Conservation (phyloP, 1,284 basidiomycete species). For the Puccinia triticina region DNA sequence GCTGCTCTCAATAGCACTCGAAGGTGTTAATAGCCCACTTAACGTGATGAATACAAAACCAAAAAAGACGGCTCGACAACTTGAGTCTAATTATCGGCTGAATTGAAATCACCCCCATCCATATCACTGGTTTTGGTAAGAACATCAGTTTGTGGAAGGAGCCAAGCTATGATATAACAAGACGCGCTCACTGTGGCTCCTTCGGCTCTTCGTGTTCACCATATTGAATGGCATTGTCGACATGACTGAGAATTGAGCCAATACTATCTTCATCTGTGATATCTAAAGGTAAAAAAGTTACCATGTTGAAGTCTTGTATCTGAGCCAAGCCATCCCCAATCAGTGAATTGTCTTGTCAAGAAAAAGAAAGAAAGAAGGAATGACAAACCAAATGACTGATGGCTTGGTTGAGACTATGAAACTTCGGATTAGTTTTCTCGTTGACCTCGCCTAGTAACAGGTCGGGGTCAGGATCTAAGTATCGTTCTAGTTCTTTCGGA, state of each 20-base stretch:
- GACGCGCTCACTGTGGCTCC: conserved; percentile 55
- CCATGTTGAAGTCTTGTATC: conserved; percentile 98
- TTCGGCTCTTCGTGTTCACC: conserved; percentile 58
- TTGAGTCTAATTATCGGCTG: neutral
- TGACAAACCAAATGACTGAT: conserved; percentile 83
- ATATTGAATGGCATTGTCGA: conserved; percentile 83
- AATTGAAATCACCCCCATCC: conserved; percentile 55
- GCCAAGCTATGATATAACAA: conserved; percentile 33
- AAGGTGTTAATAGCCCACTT: too few relatives aligned
- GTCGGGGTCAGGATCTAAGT: conserved; percentile 94
- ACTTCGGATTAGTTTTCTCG: conserved; percentile 74
- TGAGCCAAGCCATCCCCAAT: conserved; percentile 59
- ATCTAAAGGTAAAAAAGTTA: conserved; percentile 94
- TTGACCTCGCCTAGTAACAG: conserved; percentile 74
- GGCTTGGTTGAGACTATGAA: conserved; percentile 89
- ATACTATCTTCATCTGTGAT: conserved; percentile 86
- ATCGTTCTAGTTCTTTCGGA: conserved; percentile 65
- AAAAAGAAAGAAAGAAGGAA: conserved; percentile 37
- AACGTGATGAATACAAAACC: neutral
- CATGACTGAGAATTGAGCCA: conserved; percentile 85
- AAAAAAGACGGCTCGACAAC: neutral
- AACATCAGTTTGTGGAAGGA: conserved; percentile 12
- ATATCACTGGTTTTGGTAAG: conserved; percentile 53
- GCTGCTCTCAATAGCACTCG: too few relatives aligned
- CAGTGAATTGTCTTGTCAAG: conserved; percentile 31